Conservation (phyloP, 2,329 filamentous ascomycete species). For the Claviceps paspali region DNA sequence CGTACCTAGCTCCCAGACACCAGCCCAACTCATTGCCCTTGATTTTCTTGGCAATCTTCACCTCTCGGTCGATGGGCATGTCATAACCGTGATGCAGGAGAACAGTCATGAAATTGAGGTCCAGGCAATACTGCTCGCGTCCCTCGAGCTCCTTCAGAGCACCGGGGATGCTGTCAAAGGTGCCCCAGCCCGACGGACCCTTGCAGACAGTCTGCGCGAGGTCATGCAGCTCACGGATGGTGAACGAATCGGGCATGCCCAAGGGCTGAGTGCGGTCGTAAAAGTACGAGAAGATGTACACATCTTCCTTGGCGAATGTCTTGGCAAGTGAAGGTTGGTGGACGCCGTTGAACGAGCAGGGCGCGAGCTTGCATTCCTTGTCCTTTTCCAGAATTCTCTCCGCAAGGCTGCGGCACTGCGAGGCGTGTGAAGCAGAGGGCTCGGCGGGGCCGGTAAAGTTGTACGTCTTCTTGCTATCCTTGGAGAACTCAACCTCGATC, state of each 20-base stretch:
- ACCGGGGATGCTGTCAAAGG: constrained; percentile 60
- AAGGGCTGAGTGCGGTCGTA: constrained; percentile 87
- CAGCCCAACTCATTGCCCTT: constrained; percentile 93
- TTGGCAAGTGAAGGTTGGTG: constrained; percentile 86
- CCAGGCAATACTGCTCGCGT: constrained; percentile 82
- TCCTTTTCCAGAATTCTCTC: constrained; percentile 89
- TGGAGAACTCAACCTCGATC: constrained; percentile 56
- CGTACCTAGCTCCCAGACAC: constrained; percentile 92
- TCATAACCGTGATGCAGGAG: constrained; percentile 92
- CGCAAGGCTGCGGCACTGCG: constrained; percentile 78
- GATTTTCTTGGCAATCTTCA: constrained; percentile 98
- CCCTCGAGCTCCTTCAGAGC: constrained; percentile 68
- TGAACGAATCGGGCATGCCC: constrained; percentile 98
- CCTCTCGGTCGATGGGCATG: constrained; percentile 91
- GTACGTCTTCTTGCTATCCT: constrained; percentile 48
- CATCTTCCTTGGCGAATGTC: constrained; percentile 80
- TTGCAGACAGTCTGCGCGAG: constrained; percentile 73
- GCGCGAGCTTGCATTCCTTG: constrained; percentile 60
- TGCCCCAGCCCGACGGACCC: constrained; percentile 61
- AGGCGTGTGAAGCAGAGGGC: constrained; percentile 65
- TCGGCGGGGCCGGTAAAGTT: constrained; percentile 77
- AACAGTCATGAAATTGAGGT: constrained; percentile 92
- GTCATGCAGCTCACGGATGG: constrained; percentile 75
- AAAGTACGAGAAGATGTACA: constrained; percentile 97
- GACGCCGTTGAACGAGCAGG: constrained; percentile 97